Evolutionary conservation across 352 stramenopile genomes (phyloP).

Genomic region (Lagenidium giganteum): DNA sequence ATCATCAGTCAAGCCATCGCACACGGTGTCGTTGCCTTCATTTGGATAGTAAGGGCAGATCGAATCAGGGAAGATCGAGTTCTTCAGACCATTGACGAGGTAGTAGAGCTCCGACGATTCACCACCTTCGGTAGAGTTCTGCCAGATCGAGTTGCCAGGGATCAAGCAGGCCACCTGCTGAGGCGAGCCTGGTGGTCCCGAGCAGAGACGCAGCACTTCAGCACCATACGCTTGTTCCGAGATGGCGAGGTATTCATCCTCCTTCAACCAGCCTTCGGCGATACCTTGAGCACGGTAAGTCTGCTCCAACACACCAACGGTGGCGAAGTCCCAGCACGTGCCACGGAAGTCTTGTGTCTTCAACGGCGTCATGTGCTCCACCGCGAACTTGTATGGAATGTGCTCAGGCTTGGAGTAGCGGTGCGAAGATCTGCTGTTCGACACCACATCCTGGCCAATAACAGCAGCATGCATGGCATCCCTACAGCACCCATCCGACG

Average conservation of each 20-base stretch:
- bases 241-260: conserved; percentile 49
- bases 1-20: conserved; percentile 26
- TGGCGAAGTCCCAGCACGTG: conserved; percentile 70
- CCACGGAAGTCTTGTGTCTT: conserved; percentile 69
- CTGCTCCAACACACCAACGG: conserved; percentile 57
- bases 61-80: conserved; percentile 44
- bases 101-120: conserved; percentile 44
- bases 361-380: conserved; percentile 45
- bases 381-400: conserved; percentile 57
- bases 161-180: conserved; percentile 61
- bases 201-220: conserved; percentile 52
- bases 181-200: conserved; percentile 32
- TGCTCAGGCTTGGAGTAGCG: conserved; percentile 6
- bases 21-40: conserved; percentile 41
- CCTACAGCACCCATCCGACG: conserved; percentile 14
- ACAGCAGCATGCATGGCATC: conserved; percentile 42
- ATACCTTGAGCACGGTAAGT: conserved; percentile 60
- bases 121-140: conserved; percentile 62
- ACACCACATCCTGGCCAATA: conserved; percentile 14
- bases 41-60: conserved; percentile 42
- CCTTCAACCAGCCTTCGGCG: conserved; percentile 37
- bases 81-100: conserved; percentile 41
- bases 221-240: conserved; percentile 65
- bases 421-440: conserved; percentile 18
- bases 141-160: conserved; percentile 51